Conservation (phyloP, 2,329 filamentous ascomycete species). For the Sporothrix pallida region DNA sequence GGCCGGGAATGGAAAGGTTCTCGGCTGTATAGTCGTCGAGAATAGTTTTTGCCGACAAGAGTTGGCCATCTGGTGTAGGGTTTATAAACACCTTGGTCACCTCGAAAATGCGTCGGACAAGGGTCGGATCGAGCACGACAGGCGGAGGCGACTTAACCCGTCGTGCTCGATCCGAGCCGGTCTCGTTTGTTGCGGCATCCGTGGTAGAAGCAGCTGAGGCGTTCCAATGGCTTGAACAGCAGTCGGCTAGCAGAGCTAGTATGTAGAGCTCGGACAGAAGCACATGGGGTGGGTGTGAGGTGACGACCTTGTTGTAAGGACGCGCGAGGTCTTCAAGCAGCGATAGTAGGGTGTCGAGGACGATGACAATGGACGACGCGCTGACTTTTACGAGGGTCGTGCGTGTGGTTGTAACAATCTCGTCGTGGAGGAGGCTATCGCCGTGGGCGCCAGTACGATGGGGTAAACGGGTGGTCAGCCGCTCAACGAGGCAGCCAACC, state of each 20-base stretch:
- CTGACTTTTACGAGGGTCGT: constrained; percentile 67
- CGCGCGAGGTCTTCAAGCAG: constrained; percentile 64
- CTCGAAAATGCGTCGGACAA: constrained; percentile 63
- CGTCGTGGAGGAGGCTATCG: constrained; percentile 64
- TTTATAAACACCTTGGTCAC: constrained; percentile 62
- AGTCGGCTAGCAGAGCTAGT: constrained; percentile 68
- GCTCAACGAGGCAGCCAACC: constrained; percentile 66
- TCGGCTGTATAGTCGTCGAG: constrained; percentile 53
- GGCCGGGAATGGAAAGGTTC: neutral
- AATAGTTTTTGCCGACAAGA: constrained; percentile 62
- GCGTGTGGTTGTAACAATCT: constrained; percentile 65
- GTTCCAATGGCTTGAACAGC: constrained; percentile 67
- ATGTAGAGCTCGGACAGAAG: constrained; percentile 69
- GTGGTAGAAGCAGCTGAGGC: constrained; percentile 38
- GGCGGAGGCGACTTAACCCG: constrained; percentile 44
- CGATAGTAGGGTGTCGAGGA: constrained; percentile 62
- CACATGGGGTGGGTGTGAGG: constrained; percentile 63
- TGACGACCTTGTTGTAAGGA: constrained; percentile 55
- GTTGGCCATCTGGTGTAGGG: constrained; percentile 63
- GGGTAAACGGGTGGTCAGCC: constrained; percentile 67
- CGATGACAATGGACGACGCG: constrained; percentile 56
- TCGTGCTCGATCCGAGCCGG: constrained; percentile 36
- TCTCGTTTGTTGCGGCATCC: constrained; percentile 36
- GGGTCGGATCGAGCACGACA: constrained; percentile 54
- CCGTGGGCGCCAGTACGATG: constrained; percentile 65